Conservation (phyloP, 306 rosid species). For the Trifolium fragiferum region DNA sequence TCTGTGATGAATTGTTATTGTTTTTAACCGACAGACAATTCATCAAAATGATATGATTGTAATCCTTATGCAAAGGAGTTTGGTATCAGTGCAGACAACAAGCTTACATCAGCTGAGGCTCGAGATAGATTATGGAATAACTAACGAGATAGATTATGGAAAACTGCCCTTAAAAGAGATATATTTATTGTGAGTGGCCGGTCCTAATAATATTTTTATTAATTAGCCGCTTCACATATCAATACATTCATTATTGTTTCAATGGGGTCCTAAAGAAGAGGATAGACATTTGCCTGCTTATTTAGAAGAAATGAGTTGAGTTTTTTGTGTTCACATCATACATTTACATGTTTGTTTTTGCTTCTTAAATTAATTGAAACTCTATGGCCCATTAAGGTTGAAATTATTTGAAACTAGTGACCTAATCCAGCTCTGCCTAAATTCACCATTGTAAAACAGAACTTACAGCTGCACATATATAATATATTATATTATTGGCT, state of each 20-base stretch:
- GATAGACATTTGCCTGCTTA: not conserved
- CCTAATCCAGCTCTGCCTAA: constrained; percentile 1
- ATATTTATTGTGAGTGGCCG: not conserved
- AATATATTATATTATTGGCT: constrained; percentile 27
- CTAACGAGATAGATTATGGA: not conserved
- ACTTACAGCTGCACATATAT: constrained; percentile 4
- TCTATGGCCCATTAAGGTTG: not conserved
- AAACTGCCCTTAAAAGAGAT: not conserved
- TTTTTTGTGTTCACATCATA: not conserved
- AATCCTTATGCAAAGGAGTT: too few species aligned
- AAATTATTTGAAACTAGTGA: not conserved
- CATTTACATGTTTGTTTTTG: not conserved
- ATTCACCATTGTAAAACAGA: constrained; percentile 24
- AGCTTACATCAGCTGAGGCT: too few species aligned
- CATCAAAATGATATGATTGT: too few species aligned
- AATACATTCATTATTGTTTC: not conserved
- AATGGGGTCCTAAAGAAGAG: not conserved
- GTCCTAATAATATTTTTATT: not conserved
- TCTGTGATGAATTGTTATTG: too few species aligned
- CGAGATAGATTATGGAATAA: too few species aligned
- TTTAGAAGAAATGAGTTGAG: not conserved
- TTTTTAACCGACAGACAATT: too few species aligned
- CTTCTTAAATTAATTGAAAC: not conserved
- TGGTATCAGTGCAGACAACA: too few species aligned
- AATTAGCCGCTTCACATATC: constrained; percentile 4